Evolutionary conservation across 345 rosid genomes (phyloP).

Genomic region (Abelmoschus esculentus): DNA sequence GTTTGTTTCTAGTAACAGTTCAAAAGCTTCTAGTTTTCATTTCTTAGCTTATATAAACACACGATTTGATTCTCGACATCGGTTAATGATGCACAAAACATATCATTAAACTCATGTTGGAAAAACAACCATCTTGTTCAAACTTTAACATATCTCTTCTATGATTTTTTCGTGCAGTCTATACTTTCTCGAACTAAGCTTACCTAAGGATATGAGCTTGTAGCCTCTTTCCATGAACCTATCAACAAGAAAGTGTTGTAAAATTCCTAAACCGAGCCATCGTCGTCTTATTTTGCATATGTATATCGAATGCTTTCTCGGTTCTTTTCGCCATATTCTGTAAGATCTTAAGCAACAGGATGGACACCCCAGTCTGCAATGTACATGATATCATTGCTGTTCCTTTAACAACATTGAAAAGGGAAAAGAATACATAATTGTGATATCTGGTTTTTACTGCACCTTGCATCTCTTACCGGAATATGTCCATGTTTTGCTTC

Average conservation of each 20-base stretch:
- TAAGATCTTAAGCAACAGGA: neutral
- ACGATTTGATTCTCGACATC: neutral
- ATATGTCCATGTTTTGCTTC: too few species aligned
- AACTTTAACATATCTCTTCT: neutral
- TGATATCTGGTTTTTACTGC: too few species aligned
- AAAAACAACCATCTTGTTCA: too few species aligned
- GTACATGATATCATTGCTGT: neutral
- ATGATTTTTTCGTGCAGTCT: conserved; percentile 42
- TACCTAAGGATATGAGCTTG: conserved; percentile 65
- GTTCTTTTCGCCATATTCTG: neutral
- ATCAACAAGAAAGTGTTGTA: neutral
- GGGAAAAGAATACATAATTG: too few species aligned
- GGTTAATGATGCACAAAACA: neutral
- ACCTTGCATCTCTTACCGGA: too few species aligned
- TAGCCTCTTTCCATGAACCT: conserved; percentile 19
- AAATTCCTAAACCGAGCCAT: neutral
- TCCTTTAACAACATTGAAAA: neutral
- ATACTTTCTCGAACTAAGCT: conserved; percentile 74
- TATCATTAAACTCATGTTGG: too few species aligned
- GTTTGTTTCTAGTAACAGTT: neutral
- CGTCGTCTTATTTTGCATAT: neutral
- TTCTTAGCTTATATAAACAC: too few species aligned
- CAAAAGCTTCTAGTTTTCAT: too few species aligned
- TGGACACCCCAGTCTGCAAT: neutral
- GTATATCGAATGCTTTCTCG: neutral